Evolutionary conservation across 1,284 basidiomycete genomes (phyloP), one percentile per base, ranked within the genome.

Genomic region (Ustilago shanxiensis): DNA sequence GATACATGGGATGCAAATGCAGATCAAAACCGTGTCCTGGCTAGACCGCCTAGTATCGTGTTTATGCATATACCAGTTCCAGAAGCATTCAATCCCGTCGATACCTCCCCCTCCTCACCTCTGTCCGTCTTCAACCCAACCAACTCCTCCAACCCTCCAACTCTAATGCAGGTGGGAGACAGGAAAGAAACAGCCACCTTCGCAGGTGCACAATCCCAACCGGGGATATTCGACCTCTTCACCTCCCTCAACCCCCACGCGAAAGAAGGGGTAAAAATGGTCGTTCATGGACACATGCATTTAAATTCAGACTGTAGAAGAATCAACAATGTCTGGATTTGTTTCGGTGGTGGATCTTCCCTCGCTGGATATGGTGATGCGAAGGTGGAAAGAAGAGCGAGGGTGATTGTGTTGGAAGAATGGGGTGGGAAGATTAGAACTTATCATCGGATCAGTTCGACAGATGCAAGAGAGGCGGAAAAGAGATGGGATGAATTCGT

Each of bases 341-440:
- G 95, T 87, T 99, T 99, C 85, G 93, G 93, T 24, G 95, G 95
- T 29, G 95, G 95, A 80, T 91, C 68, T 0, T 79, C 75, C 16
- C 65, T 75, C 16, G 77, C 80, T 0, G 79, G 51, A 9, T 83
- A 83, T 18, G 81, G 81, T 1, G 57, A 54, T 14, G 13, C 51
- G 65, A 59, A 60, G 18, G 44, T 81, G 3, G 44, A 69, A 20
- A 33, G 82, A 8, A 58, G 79, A 4, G 69, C 74, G 16, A 57
- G 81, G 10, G 78, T 82, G 13, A 70, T 81, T 28, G 52, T 72
- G 45, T 18, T 79, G 8, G 47, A 62, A 3, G 90, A 95, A 66
- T 98, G 90, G 83, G 95, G 95, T 26, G 94, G 96, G 88, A 93
- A 90, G 4, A 93, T 98, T 81, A 88, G 89, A 81, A 96, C 95